phyloP scores from a whole-genome alignment of 176 grass and related monocot genomes.

The Luzula sylvatica region DNA sequence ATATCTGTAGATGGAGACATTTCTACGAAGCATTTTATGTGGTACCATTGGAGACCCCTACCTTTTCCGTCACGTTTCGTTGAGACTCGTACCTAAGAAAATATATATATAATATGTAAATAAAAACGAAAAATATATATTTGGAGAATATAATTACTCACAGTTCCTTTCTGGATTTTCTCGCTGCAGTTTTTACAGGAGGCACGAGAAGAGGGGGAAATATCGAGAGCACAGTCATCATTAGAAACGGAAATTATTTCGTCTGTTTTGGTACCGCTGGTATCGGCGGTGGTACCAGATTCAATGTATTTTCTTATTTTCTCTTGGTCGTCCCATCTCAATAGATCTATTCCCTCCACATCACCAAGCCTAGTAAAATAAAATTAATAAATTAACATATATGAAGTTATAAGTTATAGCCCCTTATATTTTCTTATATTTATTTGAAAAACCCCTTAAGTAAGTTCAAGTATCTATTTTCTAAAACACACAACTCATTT shows the following conservation, averaged over 20 bases:
- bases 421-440: too few relatives aligned
- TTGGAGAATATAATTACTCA: constrained; percentile 35
- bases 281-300: constrained; percentile 22
- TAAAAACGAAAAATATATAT: too few relatives aligned
- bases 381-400: background rate
- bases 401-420: too few relatives aligned
- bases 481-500: background rate
- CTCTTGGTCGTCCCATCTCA: constrained; percentile 94
- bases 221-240: constrained; percentile 60
- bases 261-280: background rate
- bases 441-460: too few relatives aligned
- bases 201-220: constrained; percentile 73
- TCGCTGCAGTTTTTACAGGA: constrained; percentile 62
- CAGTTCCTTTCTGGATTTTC: constrained; percentile 81
- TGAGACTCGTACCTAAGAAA: constrained; percentile 67
- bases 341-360: constrained; percentile 75
- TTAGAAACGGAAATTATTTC: constrained; percentile 23
- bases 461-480: background rate
- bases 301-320: constrained; percentile 70
- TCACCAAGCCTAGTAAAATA: constrained; percentile 51
- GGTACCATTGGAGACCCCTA: constrained; percentile 63
- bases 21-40: constrained; percentile 61
- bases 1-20: constrained; percentile 47
- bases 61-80: constrained; percentile 64
- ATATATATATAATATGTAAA: constrained; percentile 24